Evolutionary conservation across 108 stramenopile species (phyloP), one percentile per base, ranked within the genome.

Genomic region (Skeletonema costatum): DNA sequence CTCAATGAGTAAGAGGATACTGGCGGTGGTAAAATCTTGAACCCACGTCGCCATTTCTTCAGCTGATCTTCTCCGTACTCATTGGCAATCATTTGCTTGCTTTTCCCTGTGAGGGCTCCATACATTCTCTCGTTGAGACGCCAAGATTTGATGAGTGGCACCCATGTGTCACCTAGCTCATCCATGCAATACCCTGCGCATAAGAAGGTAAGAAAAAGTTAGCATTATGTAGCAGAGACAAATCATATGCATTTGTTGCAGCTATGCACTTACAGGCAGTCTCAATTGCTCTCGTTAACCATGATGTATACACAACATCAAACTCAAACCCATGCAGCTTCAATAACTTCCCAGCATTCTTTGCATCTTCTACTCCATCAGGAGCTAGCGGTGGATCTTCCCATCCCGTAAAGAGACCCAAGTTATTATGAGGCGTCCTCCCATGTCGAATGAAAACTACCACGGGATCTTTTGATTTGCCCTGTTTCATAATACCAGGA

Each of bases 61-160:
- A 96, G 87, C 66, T 96, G 96, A n/a, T 89, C 89, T 72, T 90
- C 93, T 58, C 94, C 94, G 78, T 96, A 90, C 72, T 90, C 77
- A n/a, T 88, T 88, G 11, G 94, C 89, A 46, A 96, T 92, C 90
- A 97, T 91, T 60, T 86, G 77, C 80, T 97, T 97, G 74, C 86
- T 81, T 35, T 95, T 74, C 1, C 98, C 98, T 38, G 93, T 92
- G 3, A 95, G 80, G 21, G 68, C 87, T 8, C 91, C 93, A 61
- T 93, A 94, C 90, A 88, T 88, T 12, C 86, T 58, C 38, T 82
- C 95, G 74, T 96, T 96, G 17, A 96, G 72, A 12, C 90, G 83
- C 92, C 92, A 95, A 8, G 65, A 63, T 61, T 87, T 88, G 10
- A 80, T 62, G 53, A 91, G 86, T 11, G 93, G 92, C 8, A 94